phyloP scores from a whole-genome alignment of 306 rosid species.

The Pyrus bretschneideri region DNA sequence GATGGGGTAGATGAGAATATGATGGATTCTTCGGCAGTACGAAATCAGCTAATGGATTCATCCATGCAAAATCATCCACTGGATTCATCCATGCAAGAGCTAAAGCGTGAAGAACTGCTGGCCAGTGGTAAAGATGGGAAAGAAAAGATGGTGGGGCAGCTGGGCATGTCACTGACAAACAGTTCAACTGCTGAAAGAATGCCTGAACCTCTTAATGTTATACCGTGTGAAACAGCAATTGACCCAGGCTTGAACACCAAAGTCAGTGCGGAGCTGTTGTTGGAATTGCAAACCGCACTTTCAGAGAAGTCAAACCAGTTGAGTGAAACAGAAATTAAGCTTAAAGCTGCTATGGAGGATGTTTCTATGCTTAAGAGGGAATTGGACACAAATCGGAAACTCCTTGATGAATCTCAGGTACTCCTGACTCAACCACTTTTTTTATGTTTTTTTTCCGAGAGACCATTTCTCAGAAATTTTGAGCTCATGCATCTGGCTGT shows the following conservation, averaged over 20 bases:
- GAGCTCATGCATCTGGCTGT: neutral
- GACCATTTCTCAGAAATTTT: neutral
- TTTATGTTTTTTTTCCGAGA: neutral
- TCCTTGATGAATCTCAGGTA: constrained; percentile 99
- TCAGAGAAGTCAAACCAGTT: constrained; percentile 60
- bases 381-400: constrained; percentile 67
- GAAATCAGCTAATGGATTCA: constrained; percentile 35
- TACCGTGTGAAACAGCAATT: constrained; percentile 45
- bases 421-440: neutral
- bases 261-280: constrained; percentile 34
- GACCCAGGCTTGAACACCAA: constrained; percentile 49
- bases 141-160: constrained; percentile 53
- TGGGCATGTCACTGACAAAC: constrained; percentile 76
- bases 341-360: constrained; percentile 67
- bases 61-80: neutral
- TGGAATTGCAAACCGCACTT: constrained; percentile 65
- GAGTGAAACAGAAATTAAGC: constrained; percentile 58
- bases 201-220: constrained; percentile 52
- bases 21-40: constrained; percentile 81
- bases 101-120: constrained; percentile 57
- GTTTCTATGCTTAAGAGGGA: constrained; percentile 57
- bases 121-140: constrained; percentile 50
- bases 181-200: constrained; percentile 97
- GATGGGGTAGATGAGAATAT: constrained; percentile 87
- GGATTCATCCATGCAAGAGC: constrained; percentile 89